A percentile compares a stretch with the other conserved stretches of the same genome.
Conservation (phyloP, 441 rosid species). For the Populus hybrid region DNA sequence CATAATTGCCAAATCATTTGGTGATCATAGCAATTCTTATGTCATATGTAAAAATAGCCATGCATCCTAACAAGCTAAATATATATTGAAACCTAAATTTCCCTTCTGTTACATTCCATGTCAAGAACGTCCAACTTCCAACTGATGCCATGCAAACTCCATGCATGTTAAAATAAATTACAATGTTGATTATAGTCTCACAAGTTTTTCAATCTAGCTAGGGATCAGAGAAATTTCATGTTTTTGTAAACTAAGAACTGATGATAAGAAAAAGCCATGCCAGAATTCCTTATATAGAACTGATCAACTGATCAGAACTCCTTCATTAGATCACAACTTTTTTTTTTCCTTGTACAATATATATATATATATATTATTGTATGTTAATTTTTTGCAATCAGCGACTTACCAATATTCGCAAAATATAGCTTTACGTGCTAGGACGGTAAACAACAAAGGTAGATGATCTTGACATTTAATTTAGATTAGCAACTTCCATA, state of each 20-base stretch:
- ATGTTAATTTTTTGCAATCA: not conserved
- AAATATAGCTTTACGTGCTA: no score
- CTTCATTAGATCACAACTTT: no score
- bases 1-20: no score
- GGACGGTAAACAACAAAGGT: not conserved
- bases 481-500: not conserved
- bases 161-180: not conserved
- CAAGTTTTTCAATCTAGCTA: not conserved
- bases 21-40: no score
- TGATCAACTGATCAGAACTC: not conserved
- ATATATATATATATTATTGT: no score
- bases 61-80: no score
- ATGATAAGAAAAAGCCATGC: not conserved
- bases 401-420: no score
- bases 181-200: not conserved
- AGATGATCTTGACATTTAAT: not conserved
- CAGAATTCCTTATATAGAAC: not conserved
- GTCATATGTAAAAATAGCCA: no score
- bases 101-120: not conserved
- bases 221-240: not conserved
- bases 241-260: not conserved
- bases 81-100: not conserved
- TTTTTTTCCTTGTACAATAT: no score
- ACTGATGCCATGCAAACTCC: not conserved
- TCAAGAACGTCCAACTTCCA: not conserved